Evolutionary conservation across 805 yeast species (phyloP), one percentile per base, ranked within the genome.

Genomic region (Phaffomyces thermotolerans): DNA sequence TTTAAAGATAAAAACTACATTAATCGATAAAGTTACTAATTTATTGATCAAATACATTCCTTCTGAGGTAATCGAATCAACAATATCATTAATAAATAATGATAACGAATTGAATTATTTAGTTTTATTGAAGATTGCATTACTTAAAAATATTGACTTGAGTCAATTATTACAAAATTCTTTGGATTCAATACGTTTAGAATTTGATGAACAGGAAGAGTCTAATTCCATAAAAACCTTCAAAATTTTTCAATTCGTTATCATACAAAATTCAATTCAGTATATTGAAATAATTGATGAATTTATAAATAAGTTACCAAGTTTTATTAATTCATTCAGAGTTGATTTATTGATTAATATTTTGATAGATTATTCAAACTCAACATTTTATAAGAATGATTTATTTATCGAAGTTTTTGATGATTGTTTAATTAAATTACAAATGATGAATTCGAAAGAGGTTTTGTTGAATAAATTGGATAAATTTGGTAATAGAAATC

Each of bases 291-390:
- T 57, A n/a, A 54, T 78, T 1, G 50, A 55, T 0, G 53, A 55
- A 4, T 62, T 72, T 36, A 47, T 73, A 15, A 51, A 52, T 17
- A 62, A 61, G 14, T 15, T 75, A 7, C 67, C 72, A 5, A 51
- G 56, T 2, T 57, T 58, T 47, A 46, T 71, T 6, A 59, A 66
- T 1, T 52, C 60, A 6, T 37, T 45, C 1, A 58, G 59, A 15
- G 52, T 62, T 39, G 67, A 62, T 4, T 37, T 42, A 9, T 67
- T 71, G 2, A 49, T 72, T 13, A 40, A 49, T 2, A 47, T 71
- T 4, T 43, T 75, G 35, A 48, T 56, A 2, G 42, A 52, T 7
- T 69, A 65, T 40, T 48, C 72, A 15, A 54, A 60, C 17, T 57
- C 64, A 13, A 40, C 42, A 1, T 43, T 59, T 3, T 48, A 53